Evolutionary conservation across 1,284 basidiomycete species (phyloP).

Genomic region (Garcileccinum viscosum): DNA sequence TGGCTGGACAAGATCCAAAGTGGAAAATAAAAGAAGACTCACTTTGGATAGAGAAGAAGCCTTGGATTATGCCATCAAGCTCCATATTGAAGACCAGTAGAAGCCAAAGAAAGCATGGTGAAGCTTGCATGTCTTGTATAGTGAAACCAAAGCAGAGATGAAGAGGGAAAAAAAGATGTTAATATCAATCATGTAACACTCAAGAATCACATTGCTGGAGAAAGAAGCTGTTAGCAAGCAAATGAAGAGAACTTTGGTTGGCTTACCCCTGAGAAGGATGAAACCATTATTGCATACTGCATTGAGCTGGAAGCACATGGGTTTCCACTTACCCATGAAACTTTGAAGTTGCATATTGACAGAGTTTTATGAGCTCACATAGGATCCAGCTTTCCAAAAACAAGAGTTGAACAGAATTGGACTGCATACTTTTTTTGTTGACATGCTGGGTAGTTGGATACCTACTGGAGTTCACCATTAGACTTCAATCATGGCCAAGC

Average conservation of each 20-base stretch:
- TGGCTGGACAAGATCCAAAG: background rate
- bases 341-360: background rate
- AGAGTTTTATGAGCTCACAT: background rate
- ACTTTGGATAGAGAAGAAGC: background rate
- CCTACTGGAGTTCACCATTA: slow-evolving; percentile 5
- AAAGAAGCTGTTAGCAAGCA: background rate
- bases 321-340: background rate
- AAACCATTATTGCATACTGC: background rate
- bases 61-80: slow-evolving; percentile 1
- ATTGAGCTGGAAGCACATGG: slow-evolving; percentile 1
- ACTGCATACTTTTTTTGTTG: background rate
- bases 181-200: background rate
- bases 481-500: background rate
- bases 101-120: background rate
- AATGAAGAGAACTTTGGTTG: slow-evolving; percentile 10
- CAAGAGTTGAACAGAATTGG: background rate
- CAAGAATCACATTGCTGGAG: background rate
- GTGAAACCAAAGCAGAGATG: background rate
- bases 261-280: slow-evolving; percentile 6
- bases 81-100: background rate
- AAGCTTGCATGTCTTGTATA: background rate
- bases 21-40: background rate
- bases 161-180: background rate
- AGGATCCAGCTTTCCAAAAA: background rate
- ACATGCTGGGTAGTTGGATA: background rate